These are phyloP conservation scores for Domatiomyces globalis DNA, from an alignment of 2,329 filamentous ascomycete genomes.

Conservation along the genomic window DNA sequence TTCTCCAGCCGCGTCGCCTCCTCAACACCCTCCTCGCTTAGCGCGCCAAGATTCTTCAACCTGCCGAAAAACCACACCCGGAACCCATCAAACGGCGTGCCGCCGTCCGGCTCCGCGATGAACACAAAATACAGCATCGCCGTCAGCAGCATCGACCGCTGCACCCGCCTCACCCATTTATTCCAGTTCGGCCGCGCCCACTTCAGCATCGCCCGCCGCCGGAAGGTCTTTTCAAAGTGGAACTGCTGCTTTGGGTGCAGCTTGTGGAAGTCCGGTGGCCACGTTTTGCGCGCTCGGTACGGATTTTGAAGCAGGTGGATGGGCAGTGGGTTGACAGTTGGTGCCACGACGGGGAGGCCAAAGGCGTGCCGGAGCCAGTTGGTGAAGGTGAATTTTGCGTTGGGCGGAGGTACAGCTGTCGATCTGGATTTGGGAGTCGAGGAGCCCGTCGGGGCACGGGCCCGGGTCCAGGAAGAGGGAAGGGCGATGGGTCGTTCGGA, in stretches of 20 bases:
- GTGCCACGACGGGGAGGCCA: slow-evolving; percentile 1
- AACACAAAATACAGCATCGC: slow-evolving; percentile 16
- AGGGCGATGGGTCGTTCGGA: background rate
- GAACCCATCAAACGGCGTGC: slow-evolving; percentile 16
- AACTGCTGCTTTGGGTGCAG: slow-evolving; percentile 53
- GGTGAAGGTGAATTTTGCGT: slow-evolving; percentile 7
- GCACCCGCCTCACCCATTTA: slow-evolving; percentile 43
- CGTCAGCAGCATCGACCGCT: slow-evolving; percentile 37
- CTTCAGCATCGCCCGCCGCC: slow-evolving; percentile 46
- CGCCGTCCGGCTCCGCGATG: slow-evolving; percentile 12
- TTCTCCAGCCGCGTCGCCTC: slow-evolving; percentile 1
- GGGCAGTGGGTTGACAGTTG: slow-evolving; percentile 7
- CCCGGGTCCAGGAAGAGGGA: background rate
- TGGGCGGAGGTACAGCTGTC: background rate
- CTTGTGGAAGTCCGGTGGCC: slow-evolving; percentile 51
- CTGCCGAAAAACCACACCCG: slow-evolving; percentile 12
- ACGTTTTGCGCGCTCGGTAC: slow-evolving; percentile 46
- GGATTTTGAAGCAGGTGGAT: slow-evolving; percentile 33
- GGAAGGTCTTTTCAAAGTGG: slow-evolving; percentile 52
- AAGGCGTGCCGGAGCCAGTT: slow-evolving; percentile 13
- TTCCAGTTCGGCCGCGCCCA: slow-evolving; percentile 44
- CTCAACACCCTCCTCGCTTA: slow-evolving; percentile 1
- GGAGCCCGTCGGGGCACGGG: background rate
- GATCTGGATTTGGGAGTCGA: background rate
- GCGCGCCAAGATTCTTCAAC: slow-evolving; percentile 1